phyloP scores from a whole-genome alignment of 441 rosid genomes.

The Daphne laureola region DNA sequence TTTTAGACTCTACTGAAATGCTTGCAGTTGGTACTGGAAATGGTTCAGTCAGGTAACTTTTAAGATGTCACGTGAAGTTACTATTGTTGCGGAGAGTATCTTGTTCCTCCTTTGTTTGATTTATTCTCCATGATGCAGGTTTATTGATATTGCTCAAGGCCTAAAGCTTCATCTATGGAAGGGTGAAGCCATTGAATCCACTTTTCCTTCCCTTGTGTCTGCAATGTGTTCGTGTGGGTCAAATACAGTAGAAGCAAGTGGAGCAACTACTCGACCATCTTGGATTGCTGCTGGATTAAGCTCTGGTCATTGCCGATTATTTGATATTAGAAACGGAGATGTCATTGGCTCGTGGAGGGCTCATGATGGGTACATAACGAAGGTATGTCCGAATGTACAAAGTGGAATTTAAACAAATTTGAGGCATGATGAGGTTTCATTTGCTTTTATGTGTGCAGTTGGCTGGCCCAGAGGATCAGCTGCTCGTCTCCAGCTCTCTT shows the following conservation, averaged over 20 bases:
- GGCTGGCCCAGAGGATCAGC: constrained; percentile 75
- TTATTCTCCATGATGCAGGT: constrained; percentile 28
- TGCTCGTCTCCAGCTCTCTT: constrained; percentile 90
- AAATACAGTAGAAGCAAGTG: constrained; percentile 37
- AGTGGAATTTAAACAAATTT: constrained; percentile 9
- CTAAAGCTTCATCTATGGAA: constrained; percentile 82
- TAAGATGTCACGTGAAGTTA: constrained; percentile 12
- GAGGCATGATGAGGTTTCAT: constrained; percentile 9
- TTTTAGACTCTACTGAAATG: constrained; percentile 53
- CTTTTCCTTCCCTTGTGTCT: constrained; percentile 78
- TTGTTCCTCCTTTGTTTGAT: constrained; percentile 11
- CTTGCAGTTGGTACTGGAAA: constrained; percentile 82
- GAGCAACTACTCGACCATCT: constrained; percentile 44
- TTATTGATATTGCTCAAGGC: constrained; percentile 63
- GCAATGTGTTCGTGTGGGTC: constrained; percentile 75
- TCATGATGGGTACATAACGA: constrained; percentile 83
- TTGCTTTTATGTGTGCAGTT: constrained; percentile 39
- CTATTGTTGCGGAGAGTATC: constrained; percentile 1
- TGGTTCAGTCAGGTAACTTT: constrained; percentile 73
- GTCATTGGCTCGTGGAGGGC: constrained; percentile 78
- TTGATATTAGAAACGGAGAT: constrained; percentile 69
- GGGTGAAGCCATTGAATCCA: constrained; percentile 66
- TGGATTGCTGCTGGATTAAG: constrained; percentile 90
- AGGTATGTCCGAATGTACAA: constrained; percentile 39
- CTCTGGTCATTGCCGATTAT: constrained; percentile 81